Conservation (phyloP, 495 filamentous ascomycete genomes). For the Trichocladium uniseriatum region DNA sequence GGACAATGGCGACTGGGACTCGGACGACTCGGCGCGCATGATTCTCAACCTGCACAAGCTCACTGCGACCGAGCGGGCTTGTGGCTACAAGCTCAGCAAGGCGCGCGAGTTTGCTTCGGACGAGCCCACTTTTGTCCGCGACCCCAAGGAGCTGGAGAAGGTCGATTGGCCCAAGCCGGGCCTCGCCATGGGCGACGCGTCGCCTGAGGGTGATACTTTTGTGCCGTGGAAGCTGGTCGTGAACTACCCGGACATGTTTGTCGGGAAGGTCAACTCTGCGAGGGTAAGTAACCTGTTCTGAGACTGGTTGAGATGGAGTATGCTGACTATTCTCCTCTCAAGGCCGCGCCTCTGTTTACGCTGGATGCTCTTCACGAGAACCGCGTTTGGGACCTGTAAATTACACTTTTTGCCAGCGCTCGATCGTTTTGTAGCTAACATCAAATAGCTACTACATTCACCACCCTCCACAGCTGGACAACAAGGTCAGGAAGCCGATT, state of each 20-base stretch:
- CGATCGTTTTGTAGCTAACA: not conserved
- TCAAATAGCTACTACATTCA: slow-evolving; percentile 56
- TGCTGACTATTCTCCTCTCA: slow-evolving; percentile 23
- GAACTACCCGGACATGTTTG: slow-evolving; percentile 52
- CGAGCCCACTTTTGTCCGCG: not conserved
- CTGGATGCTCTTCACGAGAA: slow-evolving; percentile 44
- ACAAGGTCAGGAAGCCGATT: slow-evolving; percentile 43
- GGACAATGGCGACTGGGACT: slow-evolving; percentile 1
- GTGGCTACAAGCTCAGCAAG: slow-evolving; percentile 17
- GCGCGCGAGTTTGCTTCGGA: slow-evolving; percentile 10
- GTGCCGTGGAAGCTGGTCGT: slow-evolving; percentile 50
- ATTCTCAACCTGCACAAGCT: slow-evolving; percentile 16
- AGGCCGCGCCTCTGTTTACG: slow-evolving; percentile 47
- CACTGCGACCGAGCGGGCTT: not conserved
- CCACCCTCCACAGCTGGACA: slow-evolving; percentile 33
- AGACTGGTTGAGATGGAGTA: not conserved
- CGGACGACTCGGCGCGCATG: slow-evolving; percentile 14
- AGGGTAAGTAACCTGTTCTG: slow-evolving; percentile 22
- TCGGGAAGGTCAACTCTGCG: slow-evolving; percentile 37
- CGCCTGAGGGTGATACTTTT: slow-evolving; percentile 33
- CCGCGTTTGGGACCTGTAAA: slow-evolving; percentile 68
- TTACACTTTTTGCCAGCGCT: slow-evolving; percentile 8
- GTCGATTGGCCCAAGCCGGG: slow-evolving; percentile 15
- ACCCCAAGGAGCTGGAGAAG: slow-evolving; percentile 10
- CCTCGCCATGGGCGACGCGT: slow-evolving; percentile 22